Conservation (phyloP, 2,329 filamentous ascomycete genomes). For the Aspergillus vadensis region DNA sequence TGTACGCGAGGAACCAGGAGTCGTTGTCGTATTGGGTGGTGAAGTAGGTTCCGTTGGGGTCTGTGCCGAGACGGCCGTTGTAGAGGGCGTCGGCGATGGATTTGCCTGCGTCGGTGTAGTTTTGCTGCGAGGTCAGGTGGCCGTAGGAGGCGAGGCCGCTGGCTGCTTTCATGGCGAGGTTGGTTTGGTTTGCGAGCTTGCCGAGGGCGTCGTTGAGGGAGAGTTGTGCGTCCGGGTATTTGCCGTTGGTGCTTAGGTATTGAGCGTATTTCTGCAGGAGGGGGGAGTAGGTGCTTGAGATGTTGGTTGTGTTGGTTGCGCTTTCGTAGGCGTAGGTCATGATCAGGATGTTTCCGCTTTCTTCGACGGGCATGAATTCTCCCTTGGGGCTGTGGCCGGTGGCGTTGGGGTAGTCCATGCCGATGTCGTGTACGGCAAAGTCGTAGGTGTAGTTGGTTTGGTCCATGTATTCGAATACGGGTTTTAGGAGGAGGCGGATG, state of each 20-base stretch:
- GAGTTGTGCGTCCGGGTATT: constrained; percentile 38
- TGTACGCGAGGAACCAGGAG: constrained; percentile 37
- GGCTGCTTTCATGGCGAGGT: constrained; percentile 47
- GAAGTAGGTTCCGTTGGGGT: constrained; percentile 36
- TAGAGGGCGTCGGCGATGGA: constrained; percentile 36
- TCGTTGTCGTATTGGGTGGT: constrained; percentile 35
- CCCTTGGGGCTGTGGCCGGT: constrained; percentile 37
- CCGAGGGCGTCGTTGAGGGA: constrained; percentile 45
- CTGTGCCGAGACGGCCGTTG: constrained; percentile 32
- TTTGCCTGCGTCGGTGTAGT: constrained; percentile 37
- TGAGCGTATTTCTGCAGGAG: constrained; percentile 39
- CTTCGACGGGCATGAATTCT: constrained; percentile 43
- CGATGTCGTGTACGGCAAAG: constrained; percentile 42
- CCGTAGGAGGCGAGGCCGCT: constrained; percentile 41
- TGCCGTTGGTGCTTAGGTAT: constrained; percentile 39
- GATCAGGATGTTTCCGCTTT: constrained; percentile 41
- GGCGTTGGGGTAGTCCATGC: constrained; percentile 40
- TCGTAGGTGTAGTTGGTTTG: constrained; percentile 34
- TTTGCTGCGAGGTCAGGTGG: constrained; percentile 27
- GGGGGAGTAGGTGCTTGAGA: constrained; percentile 32
- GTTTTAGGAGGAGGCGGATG: constrained; percentile 44
- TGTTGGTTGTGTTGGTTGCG: constrained; percentile 37
- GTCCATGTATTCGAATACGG: constrained; percentile 42
- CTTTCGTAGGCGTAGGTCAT: constrained; percentile 39
- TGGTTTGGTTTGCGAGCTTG: constrained; percentile 43